phyloP scores from a whole-genome alignment of 176 grass and related monocot species.

The Carex pumila region DNA sequence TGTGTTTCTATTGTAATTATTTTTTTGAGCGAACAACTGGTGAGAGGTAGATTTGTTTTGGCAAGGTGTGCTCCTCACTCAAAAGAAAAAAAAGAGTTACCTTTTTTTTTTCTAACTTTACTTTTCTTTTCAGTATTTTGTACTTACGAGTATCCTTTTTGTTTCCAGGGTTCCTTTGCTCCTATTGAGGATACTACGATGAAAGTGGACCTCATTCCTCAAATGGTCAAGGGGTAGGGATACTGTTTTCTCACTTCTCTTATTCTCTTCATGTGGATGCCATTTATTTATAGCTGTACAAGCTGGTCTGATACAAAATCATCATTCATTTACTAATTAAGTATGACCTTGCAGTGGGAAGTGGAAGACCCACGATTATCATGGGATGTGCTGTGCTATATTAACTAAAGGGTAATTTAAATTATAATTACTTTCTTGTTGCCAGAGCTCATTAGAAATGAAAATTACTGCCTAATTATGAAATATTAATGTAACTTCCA shows the following conservation, averaged over 20 bases:
- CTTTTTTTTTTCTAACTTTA: background rate
- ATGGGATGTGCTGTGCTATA: slow-evolving; percentile 84
- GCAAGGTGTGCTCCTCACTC: background rate
- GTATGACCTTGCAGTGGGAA: slow-evolving; percentile 59
- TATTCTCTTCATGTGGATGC: background rate
- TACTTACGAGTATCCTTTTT: background rate
- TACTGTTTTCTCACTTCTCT: background rate
- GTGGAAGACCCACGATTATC: slow-evolving; percentile 72
- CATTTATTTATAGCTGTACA: background rate
- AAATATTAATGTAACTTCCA: background rate
- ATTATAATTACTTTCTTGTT: slow-evolving; percentile 5
- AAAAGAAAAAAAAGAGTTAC: background rate
- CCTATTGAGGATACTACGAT: slow-evolving; percentile 72
- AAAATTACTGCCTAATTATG: background rate
- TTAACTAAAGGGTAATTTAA: slow-evolving; percentile 58
- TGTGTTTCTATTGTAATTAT: background rate
- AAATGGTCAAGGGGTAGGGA: slow-evolving; percentile 89
- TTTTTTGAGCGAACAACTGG: background rate
- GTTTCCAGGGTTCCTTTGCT: slow-evolving; percentile 83
- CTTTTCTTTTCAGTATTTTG: slow-evolving; percentile 5
- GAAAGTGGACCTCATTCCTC: slow-evolving; percentile 82
- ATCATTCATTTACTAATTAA: background rate
- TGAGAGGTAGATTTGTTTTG: background rate
- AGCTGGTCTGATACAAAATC: background rate
- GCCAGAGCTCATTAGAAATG: slow-evolving; percentile 5